Evolutionary conservation across 1,139 yeast genomes (phyloP).

Genomic region (Yamadazyma dendronema): DNA sequence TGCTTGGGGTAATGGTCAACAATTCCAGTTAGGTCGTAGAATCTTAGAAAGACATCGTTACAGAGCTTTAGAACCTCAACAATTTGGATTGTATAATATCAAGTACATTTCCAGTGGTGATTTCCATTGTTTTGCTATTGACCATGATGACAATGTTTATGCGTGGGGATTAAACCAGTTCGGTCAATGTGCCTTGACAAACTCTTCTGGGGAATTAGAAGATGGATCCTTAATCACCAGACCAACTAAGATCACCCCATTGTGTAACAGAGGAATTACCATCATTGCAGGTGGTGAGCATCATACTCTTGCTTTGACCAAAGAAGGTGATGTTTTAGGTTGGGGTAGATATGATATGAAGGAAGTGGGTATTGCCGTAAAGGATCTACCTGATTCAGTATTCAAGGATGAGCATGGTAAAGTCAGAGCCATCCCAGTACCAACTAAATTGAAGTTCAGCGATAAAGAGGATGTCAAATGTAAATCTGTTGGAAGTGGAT

Average conservation of each 20-base stretch:
- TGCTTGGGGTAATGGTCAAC: constrained; percentile 98
- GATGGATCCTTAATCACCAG: constrained; percentile 80
- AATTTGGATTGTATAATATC: constrained; percentile 74
- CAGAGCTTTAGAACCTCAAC: constrained; percentile 70
- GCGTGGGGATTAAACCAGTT: constrained; percentile 97
- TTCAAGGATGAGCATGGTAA: constrained; percentile 78
- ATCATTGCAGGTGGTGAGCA: constrained; percentile 92
- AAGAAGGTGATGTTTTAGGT: constrained; percentile 68
- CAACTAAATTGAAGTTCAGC: constrained; percentile 54
- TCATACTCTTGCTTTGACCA: constrained; percentile 76
- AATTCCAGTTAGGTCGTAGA: constrained; percentile 84
- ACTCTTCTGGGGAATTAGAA: constrained; percentile 52
- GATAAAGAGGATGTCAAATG: constrained; percentile 35
- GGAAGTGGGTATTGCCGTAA: constrained; percentile 77
- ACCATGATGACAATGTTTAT: constrained; percentile 63
- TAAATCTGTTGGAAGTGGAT: constrained; percentile 73
- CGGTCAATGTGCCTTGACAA: constrained; percentile 89
- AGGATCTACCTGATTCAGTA: constrained; percentile 61
- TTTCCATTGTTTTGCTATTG: constrained; percentile 92
- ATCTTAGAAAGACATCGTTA: constrained; percentile 73
- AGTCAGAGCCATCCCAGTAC: constrained; percentile 84
- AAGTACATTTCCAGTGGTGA: constrained; percentile 89
- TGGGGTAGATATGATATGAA: constrained; percentile 95
- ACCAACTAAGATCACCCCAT: constrained; percentile 68
- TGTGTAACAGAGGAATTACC: constrained; percentile 55